phyloP scores from a whole-genome alignment of 2,329 filamentous ascomycete species.

The Simplicillium aogashimaense region DNA sequence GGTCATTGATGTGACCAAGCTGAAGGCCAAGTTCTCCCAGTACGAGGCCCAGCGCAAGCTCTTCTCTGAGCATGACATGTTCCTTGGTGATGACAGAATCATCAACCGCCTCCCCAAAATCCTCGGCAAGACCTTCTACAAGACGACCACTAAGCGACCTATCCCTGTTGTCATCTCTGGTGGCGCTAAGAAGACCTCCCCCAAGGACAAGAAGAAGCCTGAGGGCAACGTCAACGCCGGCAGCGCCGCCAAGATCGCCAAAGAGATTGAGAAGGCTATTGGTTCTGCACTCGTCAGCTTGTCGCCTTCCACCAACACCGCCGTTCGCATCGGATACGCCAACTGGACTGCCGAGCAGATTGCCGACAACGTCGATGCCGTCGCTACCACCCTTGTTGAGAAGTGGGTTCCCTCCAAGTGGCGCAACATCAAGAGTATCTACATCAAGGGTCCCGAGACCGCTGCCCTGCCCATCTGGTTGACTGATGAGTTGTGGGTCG shows the following conservation, averaged over 20 bases:
- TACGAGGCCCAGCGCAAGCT: constrained; percentile 84
- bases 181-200: constrained; percentile 50
- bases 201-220: constrained; percentile 44
- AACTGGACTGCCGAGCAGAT: constrained; percentile 67
- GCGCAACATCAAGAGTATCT: constrained; percentile 74
- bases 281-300: constrained; percentile 72
- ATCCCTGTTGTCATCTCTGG: constrained; percentile 67
- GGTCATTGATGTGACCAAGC: constrained; percentile 73
- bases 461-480: constrained; percentile 90
- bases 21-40: constrained; percentile 72
- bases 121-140: constrained; percentile 91
- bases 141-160: constrained; percentile 71
- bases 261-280: constrained; percentile 72
- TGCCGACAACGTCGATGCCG: constrained; percentile 69
- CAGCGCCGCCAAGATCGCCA: constrained; percentile 57
- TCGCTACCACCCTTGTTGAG: constrained; percentile 59
- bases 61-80: constrained; percentile 78
- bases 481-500: constrained; percentile 82
- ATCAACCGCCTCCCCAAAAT: constrained; percentile 61
- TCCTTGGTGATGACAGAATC: constrained; percentile 86
- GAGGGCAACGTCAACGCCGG: constrained; percentile 32
- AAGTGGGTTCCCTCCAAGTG: constrained; percentile 80
- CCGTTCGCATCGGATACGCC: constrained; percentile 69
- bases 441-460: constrained; percentile 85
- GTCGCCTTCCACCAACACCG: constrained; percentile 66